Evolutionary conservation across 176 grass and related monocot species (phyloP), one percentile per base, ranked within the genome.

Genomic region (Carex myosuroides): DNA sequence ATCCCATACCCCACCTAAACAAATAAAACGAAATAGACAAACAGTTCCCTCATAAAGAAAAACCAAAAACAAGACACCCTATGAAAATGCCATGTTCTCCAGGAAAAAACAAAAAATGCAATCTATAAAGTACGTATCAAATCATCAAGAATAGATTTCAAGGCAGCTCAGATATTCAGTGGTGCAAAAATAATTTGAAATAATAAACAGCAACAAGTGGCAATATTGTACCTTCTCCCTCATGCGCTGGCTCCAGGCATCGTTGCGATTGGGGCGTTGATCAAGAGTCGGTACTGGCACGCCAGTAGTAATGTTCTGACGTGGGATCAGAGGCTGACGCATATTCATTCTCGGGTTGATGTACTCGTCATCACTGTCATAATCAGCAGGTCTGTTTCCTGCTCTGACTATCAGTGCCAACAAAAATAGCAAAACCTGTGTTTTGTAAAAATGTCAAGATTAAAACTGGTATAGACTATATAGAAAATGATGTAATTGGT

Each of bases 181-280:
- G 13, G 13, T 29, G 73, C 73, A 58, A 60, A 87, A 81, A 60
- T 13, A 2, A 29, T 79, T 52, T 62, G 44, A 75, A 74, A 22
- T 16, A 44, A 69, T 50, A 39, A 9, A 57, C 26, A 78, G 52
- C 29, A 56, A 26, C 22, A 57, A 17, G 30, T 57, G 18, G 53
- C 26, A 78, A 54, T 32, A 78, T 18, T 30, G 18, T 94, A 98
- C 95, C 92, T 98, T 98, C 80, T 98, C 95, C 50, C 95, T 90
- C 92, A 98, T 98, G 82, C 92, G 89, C 81, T 98, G 95, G 88
- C 95, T 95, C 95, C 95, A 98, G 0, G 91, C 92, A 88, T 93
- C 95, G 17, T 86, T 89, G 82, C 91, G 87, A 83, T 85, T 90
- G 32, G 92, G 73, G 13, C 89, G 92, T 73, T 94, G 91, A 80